Base-by-base conservation (phyloP, 805 yeast genomes). In the Sungouiella blattae region DNA sequence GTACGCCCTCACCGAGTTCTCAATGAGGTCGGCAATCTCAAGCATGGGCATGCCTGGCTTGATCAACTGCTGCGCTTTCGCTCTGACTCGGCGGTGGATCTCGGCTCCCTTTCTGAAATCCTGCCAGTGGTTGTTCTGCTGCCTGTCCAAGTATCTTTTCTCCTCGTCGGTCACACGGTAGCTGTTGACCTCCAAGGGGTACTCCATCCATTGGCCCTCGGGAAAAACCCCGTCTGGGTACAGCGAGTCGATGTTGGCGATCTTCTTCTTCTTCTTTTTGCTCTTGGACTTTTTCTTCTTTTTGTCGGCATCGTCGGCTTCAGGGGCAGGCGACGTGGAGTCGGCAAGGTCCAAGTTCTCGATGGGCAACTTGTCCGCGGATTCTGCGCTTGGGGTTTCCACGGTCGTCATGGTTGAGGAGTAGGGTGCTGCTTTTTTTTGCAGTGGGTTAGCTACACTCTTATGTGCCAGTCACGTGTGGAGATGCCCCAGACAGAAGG, bases 71-170 rank as follows among this genome's bases (percentile, higher is more conserved):
- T 77, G 83, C 1, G 94, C 85, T 56, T 85, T 79, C 43, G 78
- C 78, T 51, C 98, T 77, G 8, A 86, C 97, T 51, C 95, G 74
- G 46, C 98, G 77, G 58, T 93, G 99, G 34, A 89, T 83, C 58
- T 93, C 99, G 2, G 98, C 96, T 37, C 89, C 98, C 55, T 87
- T 87, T 53, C 99, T 78, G 64, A 88, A 80, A 43, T 89, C 96
- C 44, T 88, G 82, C 84, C 94, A 86, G 35, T 69, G 73, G 37
- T 71, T 71, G 46, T 71, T 68, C 48, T 70, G 72, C 49, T 76
- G 78, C 39, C 86, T 73, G 48, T 85, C 93, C 48, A 80, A 60
- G 49, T 86, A 82, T 46, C 96, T 71, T 58, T 80, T 76, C 56
- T 93, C 98, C 53, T 87, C 97, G 46, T 80, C 80, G 0, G 96